A percentile compares a stretch with the other conserved stretches of the same genome.
Evolutionary conservation across 108 stramenopile species (phyloP).

Genomic region (Pseudonitzschia multiseries): DNA sequence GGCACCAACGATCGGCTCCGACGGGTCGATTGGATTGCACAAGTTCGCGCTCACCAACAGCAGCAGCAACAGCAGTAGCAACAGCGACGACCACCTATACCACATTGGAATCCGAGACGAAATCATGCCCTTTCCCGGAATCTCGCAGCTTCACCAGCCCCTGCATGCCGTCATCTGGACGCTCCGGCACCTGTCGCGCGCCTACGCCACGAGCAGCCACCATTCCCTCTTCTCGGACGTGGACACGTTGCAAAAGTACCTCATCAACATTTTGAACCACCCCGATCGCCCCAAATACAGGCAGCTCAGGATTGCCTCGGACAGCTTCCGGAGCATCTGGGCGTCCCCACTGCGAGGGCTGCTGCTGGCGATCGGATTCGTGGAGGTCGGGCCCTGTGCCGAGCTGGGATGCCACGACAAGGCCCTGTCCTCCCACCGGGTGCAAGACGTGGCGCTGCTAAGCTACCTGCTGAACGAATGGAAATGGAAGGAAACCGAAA

Average conservation of each 20-base stretch:
- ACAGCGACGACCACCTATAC: constrained; percentile 3
- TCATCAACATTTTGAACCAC: constrained; percentile 53
- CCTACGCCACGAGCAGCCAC: neutral
- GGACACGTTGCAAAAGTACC: constrained; percentile 50
- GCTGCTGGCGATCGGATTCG: constrained; percentile 65
- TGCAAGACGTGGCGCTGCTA: constrained; percentile 54
- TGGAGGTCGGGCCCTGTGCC: constrained; percentile 47
- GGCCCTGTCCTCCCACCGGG: constrained; percentile 34
- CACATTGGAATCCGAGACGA: constrained; percentile 35
- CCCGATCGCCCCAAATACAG: constrained; percentile 63
- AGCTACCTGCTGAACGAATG: constrained; percentile 37
- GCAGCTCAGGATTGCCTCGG: constrained; percentile 50
- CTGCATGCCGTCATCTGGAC: constrained; percentile 52
- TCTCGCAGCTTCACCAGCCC: constrained; percentile 21
- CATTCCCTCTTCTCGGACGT: constrained; percentile 21
- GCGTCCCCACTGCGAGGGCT: constrained; percentile 61
- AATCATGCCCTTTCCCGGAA: constrained; percentile 43
- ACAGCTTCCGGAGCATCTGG: constrained; percentile 52
- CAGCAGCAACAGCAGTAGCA: neutral
- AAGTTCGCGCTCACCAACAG: constrained; percentile 41
- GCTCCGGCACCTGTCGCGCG: constrained; percentile 51
- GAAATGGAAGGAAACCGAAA: constrained; percentile 18
- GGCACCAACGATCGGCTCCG: constrained; percentile 36
- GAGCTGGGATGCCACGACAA: constrained; percentile 45
- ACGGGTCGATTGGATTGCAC: constrained; percentile 37